A percentile compares a stretch with the other conserved stretches of the same genome.
Conservation (phyloP, 805 yeast genomes). For the Saturnispora zaruensis region DNA sequence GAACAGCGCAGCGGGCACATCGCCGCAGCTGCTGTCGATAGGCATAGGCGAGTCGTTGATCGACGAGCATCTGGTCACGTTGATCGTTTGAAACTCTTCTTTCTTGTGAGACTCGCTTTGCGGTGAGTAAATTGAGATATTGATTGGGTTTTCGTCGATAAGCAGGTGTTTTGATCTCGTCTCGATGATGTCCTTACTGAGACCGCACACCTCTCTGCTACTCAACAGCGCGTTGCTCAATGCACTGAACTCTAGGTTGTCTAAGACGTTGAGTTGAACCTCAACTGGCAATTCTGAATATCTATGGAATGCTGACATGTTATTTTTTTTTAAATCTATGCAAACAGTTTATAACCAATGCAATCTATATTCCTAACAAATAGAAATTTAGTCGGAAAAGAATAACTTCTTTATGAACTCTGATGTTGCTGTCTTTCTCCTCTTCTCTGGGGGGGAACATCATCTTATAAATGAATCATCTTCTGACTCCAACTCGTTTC, state of each 20-base stretch:
- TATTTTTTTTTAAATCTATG: neutral
- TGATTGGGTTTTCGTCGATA: neutral
- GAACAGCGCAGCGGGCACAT: neutral
- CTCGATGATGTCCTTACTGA: neutral
- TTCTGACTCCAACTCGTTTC: neutral
- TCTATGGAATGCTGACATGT: neutral
- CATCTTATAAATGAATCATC: neutral
- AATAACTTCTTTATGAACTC: neutral
- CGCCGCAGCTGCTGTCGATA: neutral
- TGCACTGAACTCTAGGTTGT: neutral
- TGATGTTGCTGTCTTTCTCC: too few relatives aligned
- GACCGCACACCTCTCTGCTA: neutral
- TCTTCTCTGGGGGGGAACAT: neutral
- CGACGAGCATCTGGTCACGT: neutral
- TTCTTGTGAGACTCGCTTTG: neutral
- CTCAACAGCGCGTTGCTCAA: neutral
- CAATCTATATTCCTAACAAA: too few relatives aligned
- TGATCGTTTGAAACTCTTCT: neutral
- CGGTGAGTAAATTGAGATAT: neutral
- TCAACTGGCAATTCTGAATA: neutral
- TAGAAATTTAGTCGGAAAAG: neutral
- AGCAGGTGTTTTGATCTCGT: neutral
- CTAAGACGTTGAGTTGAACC: neutral
- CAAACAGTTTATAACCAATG: neutral
- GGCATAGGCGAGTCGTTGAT: neutral